Percentiles rank a stretch among this genome's conserved stretches.
Evolutionary conservation across 1,139 yeast genomes (phyloP).

Genomic region (Geotrichum australiense): DNA sequence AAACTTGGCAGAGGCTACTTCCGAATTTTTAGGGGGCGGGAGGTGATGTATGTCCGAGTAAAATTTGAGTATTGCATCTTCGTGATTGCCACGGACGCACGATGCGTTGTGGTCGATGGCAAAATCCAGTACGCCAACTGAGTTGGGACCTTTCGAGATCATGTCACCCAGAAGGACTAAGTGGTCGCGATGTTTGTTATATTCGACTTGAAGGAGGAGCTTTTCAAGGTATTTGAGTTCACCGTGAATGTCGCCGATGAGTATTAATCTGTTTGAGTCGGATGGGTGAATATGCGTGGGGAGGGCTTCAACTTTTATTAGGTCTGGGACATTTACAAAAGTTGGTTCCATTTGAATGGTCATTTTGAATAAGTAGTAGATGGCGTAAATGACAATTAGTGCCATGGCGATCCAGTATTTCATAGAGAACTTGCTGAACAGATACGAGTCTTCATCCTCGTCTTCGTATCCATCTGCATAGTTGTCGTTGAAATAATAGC

Average conservation of each 20-base stretch:
- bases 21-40: constrained; percentile 28
- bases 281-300: constrained; percentile 4
- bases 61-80: constrained; percentile 53
- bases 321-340: constrained; percentile 10
- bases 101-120: constrained; percentile 49
- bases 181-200: constrained; percentile 44
- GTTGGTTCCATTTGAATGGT: constrained; percentile 12
- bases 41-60: constrained; percentile 56
- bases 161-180: constrained; percentile 80
- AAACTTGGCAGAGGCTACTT: background rate
- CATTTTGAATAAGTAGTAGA: constrained; percentile 9
- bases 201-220: constrained; percentile 43
- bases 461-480: too few relatives aligned
- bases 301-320: constrained; percentile 9
- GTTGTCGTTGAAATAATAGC: too few relatives aligned
- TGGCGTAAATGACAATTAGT: too few relatives aligned
- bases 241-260: constrained; percentile 90
- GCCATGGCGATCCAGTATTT: too few relatives aligned
- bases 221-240: constrained; percentile 49
- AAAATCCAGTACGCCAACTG: constrained; percentile 61
- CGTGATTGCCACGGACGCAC: constrained; percentile 88
- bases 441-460: too few relatives aligned
- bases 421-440: too few relatives aligned
- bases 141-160: constrained; percentile 75
- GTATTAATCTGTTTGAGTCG: constrained; percentile 36